These are phyloP conservation scores for Trematosphaeria pertusa DNA, from an alignment of 2,329 filamentous ascomycete genomes.

Conservation along the genomic window DNA sequence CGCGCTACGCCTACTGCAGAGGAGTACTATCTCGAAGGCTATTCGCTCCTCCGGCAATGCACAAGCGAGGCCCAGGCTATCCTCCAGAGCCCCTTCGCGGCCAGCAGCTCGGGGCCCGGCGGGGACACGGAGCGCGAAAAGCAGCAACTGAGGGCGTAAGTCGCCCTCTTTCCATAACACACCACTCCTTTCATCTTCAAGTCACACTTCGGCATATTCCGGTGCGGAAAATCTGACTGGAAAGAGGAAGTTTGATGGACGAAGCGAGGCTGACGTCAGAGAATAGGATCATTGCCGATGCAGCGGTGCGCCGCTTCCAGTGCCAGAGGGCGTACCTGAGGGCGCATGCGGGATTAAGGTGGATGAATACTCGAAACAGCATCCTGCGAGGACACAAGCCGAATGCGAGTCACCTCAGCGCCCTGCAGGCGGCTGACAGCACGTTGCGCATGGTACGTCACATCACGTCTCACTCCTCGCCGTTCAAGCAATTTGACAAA, in stretches of 20 bases:
- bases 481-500: neutral
- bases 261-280: slow-evolving; percentile 26
- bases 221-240: neutral
- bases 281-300: slow-evolving; percentile 65
- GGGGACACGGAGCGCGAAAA: slow-evolving; percentile 62
- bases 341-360: slow-evolving; percentile 64
- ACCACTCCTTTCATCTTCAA: neutral
- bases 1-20: slow-evolving; percentile 59
- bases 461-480: neutral
- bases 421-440: slow-evolving; percentile 57
- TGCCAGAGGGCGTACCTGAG: slow-evolving; percentile 67
- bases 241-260: neutral
- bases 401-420: slow-evolving; percentile 54
- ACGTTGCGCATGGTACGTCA: slow-evolving; percentile 57
- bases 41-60: slow-evolving; percentile 64
- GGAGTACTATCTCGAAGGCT: slow-evolving; percentile 66
- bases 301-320: slow-evolving; percentile 65
- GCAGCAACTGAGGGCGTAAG: slow-evolving; percentile 63
- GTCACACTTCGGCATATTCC: neutral
- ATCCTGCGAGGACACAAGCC: slow-evolving; percentile 60
- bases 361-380: slow-evolving; percentile 62
- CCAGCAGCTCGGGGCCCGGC: slow-evolving; percentile 48
- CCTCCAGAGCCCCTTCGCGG: slow-evolving; percentile 61
- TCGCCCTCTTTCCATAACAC: slow-evolving; percentile 8
- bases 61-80: slow-evolving; percentile 62